Evolutionary conservation across 2,329 filamentous ascomycete species (phyloP).

Genomic region (Aspergillus latus): DNA sequence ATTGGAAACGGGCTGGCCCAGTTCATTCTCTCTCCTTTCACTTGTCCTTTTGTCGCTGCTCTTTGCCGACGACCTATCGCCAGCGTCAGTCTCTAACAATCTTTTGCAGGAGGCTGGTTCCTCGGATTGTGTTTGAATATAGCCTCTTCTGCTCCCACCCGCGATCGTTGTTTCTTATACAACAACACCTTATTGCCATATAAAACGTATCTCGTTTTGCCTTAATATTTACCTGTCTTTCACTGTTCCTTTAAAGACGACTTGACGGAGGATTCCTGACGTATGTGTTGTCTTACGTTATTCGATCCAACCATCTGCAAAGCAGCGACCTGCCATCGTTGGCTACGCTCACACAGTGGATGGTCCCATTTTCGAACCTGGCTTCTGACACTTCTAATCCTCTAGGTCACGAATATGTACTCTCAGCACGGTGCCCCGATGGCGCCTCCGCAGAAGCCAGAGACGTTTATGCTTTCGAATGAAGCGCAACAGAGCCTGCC

Average conservation of each 20-base stretch:
- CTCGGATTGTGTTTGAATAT: conserved; percentile 32
- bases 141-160: conserved; percentile 18
- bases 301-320: background rate
- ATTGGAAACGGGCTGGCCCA: conserved; percentile 38
- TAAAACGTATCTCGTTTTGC: conserved; percentile 15
- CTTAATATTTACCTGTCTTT: conserved; percentile 8
- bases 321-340: background rate
- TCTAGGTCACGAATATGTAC: conserved; percentile 60
- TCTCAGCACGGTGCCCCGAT: conserved; percentile 76
- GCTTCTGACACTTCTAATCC: background rate
- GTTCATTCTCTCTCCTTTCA: conserved; percentile 30
- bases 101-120: conserved; percentile 37
- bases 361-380: background rate
- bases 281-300: conserved; percentile 3
- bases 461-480: conserved; percentile 97
- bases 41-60: conserved; percentile 15
- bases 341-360: background rate
- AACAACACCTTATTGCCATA: conserved; percentile 8
- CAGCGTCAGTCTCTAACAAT: conserved; percentile 25
- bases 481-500: conserved; percentile 96
- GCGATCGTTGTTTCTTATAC: conserved; percentile 17
- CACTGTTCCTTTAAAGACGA: background rate
- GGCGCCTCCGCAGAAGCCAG: conserved; percentile 91
- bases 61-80: conserved; percentile 24
- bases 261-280: conserved; percentile 9